A percentile compares a stretch with the other conserved stretches of the same genome.
Conservation (phyloP, 2,329 filamentous ascomycete species). For the Aspergillus udagawae region DNA sequence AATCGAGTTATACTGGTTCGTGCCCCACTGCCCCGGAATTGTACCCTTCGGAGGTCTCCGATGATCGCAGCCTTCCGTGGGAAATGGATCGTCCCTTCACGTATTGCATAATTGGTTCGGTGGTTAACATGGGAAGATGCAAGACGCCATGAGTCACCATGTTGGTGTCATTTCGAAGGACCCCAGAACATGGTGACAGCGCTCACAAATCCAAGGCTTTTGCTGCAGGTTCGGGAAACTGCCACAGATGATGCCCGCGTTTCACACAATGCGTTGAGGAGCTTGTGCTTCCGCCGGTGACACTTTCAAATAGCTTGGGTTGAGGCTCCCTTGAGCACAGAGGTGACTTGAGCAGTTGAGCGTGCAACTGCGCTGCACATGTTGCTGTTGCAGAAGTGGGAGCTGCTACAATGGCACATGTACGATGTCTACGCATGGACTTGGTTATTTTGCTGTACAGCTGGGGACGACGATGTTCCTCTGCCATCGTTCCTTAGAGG, state of each 20-base stretch:
- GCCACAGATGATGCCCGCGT: background rate
- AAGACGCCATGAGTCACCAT: background rate
- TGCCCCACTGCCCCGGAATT: constrained; percentile 8
- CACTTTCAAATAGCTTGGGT: background rate
- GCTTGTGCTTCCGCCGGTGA: background rate
- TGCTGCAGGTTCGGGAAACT: background rate
- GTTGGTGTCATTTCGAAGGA: background rate
- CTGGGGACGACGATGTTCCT: too few relatives aligned
- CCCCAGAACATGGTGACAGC: background rate
- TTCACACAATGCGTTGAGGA: background rate
- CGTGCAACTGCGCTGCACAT: background rate
- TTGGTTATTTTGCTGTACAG: background rate
- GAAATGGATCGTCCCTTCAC: background rate
- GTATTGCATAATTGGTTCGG: background rate
- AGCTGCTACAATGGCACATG: background rate
- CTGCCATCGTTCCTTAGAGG: background rate
- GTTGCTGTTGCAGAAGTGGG: background rate
- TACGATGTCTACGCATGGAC: background rate
- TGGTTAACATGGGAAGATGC: background rate
- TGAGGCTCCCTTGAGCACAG: background rate
- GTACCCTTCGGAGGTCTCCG: constrained; percentile 19
- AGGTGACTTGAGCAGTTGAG: background rate
- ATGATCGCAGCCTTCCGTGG: constrained; percentile 10
- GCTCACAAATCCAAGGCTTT: background rate
- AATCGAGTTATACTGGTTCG: background rate